Evolutionary conservation across 176 grass and related monocot species (phyloP).

Genomic region (Microstegium vimineum): DNA sequence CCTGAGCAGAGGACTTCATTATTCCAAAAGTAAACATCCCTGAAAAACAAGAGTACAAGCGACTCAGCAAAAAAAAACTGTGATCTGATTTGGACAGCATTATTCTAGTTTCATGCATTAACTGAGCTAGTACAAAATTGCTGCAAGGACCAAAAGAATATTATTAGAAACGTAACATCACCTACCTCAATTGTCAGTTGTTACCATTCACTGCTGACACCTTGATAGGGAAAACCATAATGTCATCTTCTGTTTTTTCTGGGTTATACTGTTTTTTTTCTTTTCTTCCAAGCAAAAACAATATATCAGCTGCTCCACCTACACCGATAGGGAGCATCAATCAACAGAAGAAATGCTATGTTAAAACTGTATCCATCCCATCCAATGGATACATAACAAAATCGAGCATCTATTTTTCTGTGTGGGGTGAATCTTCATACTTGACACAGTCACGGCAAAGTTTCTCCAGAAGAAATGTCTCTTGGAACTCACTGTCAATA

Average conservation of each 20-base stretch:
- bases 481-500: conserved; percentile 47
- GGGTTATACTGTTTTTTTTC: not conserved
- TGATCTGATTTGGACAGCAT: not conserved
- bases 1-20: not conserved
- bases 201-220: not conserved
- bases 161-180: not conserved
- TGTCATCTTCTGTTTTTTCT: not conserved
- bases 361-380: not conserved
- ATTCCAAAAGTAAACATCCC: conserved; percentile 6
- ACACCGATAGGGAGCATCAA: conserved; percentile 13
- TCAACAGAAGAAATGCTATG: not conserved
- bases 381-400: conserved; percentile 18
- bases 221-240: not conserved
- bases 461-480: conserved; percentile 66
- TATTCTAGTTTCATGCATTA: not conserved
- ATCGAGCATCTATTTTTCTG: conserved; percentile 24
- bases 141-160: not conserved
- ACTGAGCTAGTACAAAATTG: not conserved
- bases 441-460: conserved; percentile 64
- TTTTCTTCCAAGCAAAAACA: conserved; percentile 32
- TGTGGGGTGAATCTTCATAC: not conserved
- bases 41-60: not conserved
- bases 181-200: conserved; percentile 23
- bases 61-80: not conserved
- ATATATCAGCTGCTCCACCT: not conserved